Evolutionary conservation across 352 stramenopile genomes (phyloP).

Genomic region (Globisporangium rhizosaccharum): DNA sequence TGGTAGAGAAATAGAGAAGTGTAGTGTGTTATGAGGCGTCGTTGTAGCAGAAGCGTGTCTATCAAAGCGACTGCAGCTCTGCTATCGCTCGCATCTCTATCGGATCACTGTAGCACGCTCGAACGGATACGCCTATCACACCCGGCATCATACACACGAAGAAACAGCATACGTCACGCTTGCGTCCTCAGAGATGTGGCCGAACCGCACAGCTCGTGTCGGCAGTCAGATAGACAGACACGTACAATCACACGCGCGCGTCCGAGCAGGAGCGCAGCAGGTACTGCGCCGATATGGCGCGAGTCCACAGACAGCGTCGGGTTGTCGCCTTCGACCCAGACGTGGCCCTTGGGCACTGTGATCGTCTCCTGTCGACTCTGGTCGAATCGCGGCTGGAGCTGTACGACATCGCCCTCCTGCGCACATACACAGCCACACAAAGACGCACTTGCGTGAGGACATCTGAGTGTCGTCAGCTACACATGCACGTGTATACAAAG

Average conservation of each 20-base stretch:
- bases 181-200: background rate
- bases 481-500: background rate
- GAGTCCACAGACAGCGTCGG: conserved; percentile 91
- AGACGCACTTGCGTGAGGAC: too few species aligned
- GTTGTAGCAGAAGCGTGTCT: conserved; percentile 1
- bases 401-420: conserved; percentile 77
- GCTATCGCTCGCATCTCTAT: conserved; percentile 12
- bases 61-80: background rate
- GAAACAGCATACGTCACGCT: background rate
- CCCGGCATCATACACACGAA: background rate
- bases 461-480: background rate
- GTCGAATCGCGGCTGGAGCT: conserved; percentile 72
- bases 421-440: background rate
- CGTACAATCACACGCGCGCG: conserved; percentile 62
- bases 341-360: conserved; percentile 88
- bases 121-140: conserved; percentile 14
- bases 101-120: conserved; percentile 15
- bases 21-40: background rate
- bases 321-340: conserved; percentile 98
- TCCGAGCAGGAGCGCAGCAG: conserved; percentile 81
- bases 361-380: conserved; percentile 47
- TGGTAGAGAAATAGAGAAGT: background rate
- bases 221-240: conserved; percentile 12
- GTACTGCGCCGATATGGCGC: conserved; percentile 91
- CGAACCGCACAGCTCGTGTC: background rate